A percentile compares a stretch with the other conserved stretches of the same genome.
These are phyloP conservation scores for Russula sp. DNA, from an alignment of 768 basidiomycete species.

Conservation along the genomic window DNA sequence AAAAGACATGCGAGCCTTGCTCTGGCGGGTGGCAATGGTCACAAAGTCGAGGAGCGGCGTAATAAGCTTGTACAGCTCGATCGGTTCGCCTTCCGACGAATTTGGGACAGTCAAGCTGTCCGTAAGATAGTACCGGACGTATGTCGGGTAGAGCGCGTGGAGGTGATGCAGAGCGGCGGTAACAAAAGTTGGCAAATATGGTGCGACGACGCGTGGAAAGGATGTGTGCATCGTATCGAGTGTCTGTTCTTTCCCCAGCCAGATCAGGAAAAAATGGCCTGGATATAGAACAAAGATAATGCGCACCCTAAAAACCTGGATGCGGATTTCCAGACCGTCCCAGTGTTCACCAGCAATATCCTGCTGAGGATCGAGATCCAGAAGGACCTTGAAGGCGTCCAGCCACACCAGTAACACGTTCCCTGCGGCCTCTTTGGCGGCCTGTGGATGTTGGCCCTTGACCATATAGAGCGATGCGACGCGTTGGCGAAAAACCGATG, in stretches of 20 bases:
- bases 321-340: constrained; percentile 73
- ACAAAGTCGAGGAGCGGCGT: constrained; percentile 79
- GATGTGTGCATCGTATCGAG: constrained; percentile 72
- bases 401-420: constrained; percentile 85
- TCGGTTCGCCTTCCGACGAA: constrained; percentile 66
- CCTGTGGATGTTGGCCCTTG: constrained; percentile 83
- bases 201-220: constrained; percentile 67
- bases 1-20: constrained; percentile 61
- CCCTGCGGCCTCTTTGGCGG: constrained; percentile 74
- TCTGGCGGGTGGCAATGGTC: constrained; percentile 54
- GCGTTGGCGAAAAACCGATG: constrained; percentile 88
- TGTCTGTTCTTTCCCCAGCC: constrained; percentile 40
- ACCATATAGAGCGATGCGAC: constrained; percentile 89
- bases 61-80: constrained; percentile 71
- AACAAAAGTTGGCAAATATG: constrained; percentile 57
- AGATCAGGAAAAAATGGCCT: constrained; percentile 1
- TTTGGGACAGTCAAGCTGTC: constrained; percentile 47
- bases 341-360: constrained; percentile 66
- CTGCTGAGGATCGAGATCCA: constrained; percentile 51
- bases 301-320: constrained; percentile 78
- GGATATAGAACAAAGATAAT: background rate
- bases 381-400: constrained; percentile 76
- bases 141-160: constrained; percentile 49
- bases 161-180: constrained; percentile 53
- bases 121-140: constrained; percentile 54